Conservation (phyloP, 1,284 basidiomycete species). For the Ceratobasidium sp. region DNA sequence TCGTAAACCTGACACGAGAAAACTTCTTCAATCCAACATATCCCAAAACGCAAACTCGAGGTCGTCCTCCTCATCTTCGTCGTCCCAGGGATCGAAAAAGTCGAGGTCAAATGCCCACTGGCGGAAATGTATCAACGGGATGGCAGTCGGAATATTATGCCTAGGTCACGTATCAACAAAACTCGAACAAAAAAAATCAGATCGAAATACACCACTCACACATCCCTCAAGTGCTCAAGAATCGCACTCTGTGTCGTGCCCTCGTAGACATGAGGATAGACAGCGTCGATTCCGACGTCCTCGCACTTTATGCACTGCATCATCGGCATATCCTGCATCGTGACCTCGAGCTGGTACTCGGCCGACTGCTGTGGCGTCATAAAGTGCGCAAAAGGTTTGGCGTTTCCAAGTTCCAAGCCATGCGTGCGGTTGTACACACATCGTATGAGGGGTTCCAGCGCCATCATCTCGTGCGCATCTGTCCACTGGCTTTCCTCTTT, state of each 20-base stretch:
- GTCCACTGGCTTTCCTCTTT: neutral
- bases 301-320: neutral
- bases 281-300: neutral
- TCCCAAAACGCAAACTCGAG: neutral
- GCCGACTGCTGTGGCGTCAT: neutral
- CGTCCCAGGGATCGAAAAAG: neutral
- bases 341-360: neutral
- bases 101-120: neutral
- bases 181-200: neutral
- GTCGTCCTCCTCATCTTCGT: neutral
- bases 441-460: neutral
- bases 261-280: neutral
- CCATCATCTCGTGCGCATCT: neutral
- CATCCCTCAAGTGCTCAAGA: conserved; percentile 3
- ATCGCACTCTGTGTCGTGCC: neutral
- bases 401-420: neutral
- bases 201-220: conserved; percentile 7
- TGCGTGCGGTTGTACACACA: neutral
- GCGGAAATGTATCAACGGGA: neutral
- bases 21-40: neutral
- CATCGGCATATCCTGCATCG: neutral
- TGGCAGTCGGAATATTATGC: neutral
- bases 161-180: neutral
- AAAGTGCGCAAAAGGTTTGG: neutral
- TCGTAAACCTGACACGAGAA: too few species aligned